Base-by-base conservation (phyloP, 225 moss, liverwort and hornwort species). In the Takakia lepidozioides region DNA sequence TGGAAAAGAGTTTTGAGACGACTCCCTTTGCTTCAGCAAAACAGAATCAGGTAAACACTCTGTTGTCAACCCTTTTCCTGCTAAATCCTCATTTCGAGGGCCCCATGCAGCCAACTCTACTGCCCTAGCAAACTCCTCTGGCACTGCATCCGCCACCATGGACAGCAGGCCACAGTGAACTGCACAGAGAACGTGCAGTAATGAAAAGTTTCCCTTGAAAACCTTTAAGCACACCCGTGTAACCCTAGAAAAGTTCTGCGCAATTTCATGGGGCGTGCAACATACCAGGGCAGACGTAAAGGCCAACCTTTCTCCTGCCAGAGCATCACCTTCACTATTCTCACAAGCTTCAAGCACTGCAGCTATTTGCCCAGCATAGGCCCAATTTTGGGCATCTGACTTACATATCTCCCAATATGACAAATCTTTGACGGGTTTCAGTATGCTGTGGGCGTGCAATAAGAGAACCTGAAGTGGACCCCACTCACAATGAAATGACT, bases 181-280 rank as follows among this genome's bases (percentile, higher is more conserved):
- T 15, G 64, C 78, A 48, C 83, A 75, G 54, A 86, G 55, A 16
- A 70, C 56, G 34, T 75, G 57, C 57, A 83, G 57, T n/a, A 78
- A 40, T 51, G 88, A 83, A 13, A 66, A 68, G 19, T 70, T 69
- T 48, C 58, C 73, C 30, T 57, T 55, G 48, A 62, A 71, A 32
- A 60, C 67, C 55, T 76, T 71, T 38, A 64, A 27, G 43, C 68
- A 49, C 54, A 63, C 65, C 57, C 60, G 71, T 62, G 76, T 56
- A 29, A 93, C 60, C 55, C 21, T 41, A 38, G 78, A 71, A 56
- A 93, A 86, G 40, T 68, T 76, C 1, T 63, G 67, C 28, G 54
- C 70, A 60, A 78, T 34, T 54, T 83, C 81, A 55, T 69, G 21
- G 25, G 55, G 55, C 19, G 85, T 57, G 41, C 62, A 59, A 46